Conservation (phyloP, 2,329 filamentous ascomycete genomes). For the Herpotrichia juniperi region DNA sequence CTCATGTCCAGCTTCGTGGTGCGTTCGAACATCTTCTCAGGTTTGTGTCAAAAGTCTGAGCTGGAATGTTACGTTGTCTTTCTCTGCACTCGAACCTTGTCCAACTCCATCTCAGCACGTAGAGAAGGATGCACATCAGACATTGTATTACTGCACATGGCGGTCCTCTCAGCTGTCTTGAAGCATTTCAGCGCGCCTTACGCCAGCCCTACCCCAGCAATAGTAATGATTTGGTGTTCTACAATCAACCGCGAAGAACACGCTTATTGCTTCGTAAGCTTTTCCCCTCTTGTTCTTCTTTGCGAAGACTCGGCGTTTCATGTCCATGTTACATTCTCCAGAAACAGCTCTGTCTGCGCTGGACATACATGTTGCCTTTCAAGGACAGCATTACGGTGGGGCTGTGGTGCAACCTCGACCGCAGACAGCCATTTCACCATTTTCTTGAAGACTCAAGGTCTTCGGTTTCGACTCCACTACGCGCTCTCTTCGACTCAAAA, state of each 20-base stretch:
- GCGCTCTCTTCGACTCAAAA: too few species aligned
- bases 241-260: background rate
- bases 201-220: background rate
- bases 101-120: background rate
- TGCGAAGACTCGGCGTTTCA: constrained; percentile 34
- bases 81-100: background rate
- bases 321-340: constrained; percentile 19
- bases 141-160: background rate
- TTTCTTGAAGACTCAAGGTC: background rate
- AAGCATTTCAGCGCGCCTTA: background rate
- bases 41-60: background rate
- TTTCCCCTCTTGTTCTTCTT: constrained; percentile 18
- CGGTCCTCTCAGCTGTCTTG: background rate
- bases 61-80: background rate
- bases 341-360: constrained; percentile 7
- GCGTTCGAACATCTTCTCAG: constrained; percentile 1
- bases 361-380: background rate
- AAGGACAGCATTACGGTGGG: background rate
- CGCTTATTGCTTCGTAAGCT: constrained; percentile 43
- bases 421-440: background rate
- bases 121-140: background rate
- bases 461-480: background rate
- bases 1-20: constrained; percentile 14
- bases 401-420: too few species aligned
- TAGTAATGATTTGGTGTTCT: background rate